Evolutionary conservation across 192 early-diverging fungal genomes (phyloP), one percentile per base, ranked within the genome.

Genomic region (Pilobolus umbonatus): DNA sequence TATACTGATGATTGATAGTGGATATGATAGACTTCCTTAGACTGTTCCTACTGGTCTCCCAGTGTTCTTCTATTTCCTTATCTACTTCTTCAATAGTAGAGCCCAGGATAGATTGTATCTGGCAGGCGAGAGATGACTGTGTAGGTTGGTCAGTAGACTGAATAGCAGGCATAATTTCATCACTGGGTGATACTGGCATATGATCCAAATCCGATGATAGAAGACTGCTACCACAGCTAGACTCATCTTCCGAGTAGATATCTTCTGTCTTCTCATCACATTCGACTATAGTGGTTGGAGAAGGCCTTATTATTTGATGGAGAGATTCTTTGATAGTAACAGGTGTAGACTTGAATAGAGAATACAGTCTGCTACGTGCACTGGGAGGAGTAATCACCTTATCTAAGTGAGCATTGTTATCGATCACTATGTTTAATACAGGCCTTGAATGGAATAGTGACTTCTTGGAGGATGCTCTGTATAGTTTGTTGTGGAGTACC

Each of bases 61-160:
- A 54, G 25, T 54, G 34, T 26, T 21, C 38, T 38, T 54, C 52
- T 38, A 54, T 54, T 24, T 54, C 52, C 24, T 54, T 35, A 36
- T 54, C 52, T 12, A 54, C 52, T 14, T 54, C 34, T 14, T 19
- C 52, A 22, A 54, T 19, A 0, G 52, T 34, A 4, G 52, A 54
- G 5, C 52, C 52, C 24, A 54, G 38, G 19, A 54, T 34, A 7
- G 35, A 35, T 8, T 34, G 31, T 19, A 54, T 35, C 31, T 36
- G 35, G 31, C 5, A 12, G 7, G 52, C 32, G 14, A 35, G 25
- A 12, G 31, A 35, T 32, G 6, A 19, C 14, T 14, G 8, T 51
- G 25, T 31, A 29, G 52, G 52, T 54, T 38, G 52, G 34, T 35
- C 35, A 14, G 25, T 28, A 17, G 25, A 28, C 15, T 21, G 34